phyloP scores from a whole-genome alignment of 2,329 filamentous ascomycete genomes.

The Didymella keratinophila region DNA sequence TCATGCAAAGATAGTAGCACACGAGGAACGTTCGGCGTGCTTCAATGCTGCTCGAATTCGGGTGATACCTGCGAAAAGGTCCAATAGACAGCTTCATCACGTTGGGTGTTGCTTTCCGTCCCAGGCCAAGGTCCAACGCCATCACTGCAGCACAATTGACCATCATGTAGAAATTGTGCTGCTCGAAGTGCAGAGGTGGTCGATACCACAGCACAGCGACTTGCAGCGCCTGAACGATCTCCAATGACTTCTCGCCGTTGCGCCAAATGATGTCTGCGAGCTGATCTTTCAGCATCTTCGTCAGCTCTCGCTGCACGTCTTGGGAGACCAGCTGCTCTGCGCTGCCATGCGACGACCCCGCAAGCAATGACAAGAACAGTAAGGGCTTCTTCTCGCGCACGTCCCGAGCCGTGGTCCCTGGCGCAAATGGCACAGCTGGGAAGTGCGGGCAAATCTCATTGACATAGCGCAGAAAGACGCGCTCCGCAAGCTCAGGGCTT shows the following conservation, averaged over 20 bases:
- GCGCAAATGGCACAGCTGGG: conserved; percentile 66
- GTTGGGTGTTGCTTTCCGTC: conserved; percentile 61
- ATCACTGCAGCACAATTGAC: conserved; percentile 82
- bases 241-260: conserved; percentile 80
- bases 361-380: conserved; percentile 66
- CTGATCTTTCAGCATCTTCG: conserved; percentile 73
- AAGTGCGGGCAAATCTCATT: conserved; percentile 63
- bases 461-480: conserved; percentile 65
- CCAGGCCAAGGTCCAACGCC: conserved; percentile 83
- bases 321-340: conserved; percentile 54
- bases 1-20: conserved; percentile 67
- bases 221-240: conserved; percentile 80
- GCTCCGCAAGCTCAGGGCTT: conserved; percentile 59
- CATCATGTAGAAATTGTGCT: conserved; percentile 89
- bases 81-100: conserved; percentile 48
- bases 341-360: conserved; percentile 60
- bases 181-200: conserved; percentile 82
- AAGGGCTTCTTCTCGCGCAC: conserved; percentile 66
- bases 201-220: conserved; percentile 84
- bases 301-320: conserved; percentile 68
- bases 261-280: conserved; percentile 79
- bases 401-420: conserved; percentile 61
- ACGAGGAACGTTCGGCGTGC: conserved; percentile 66
- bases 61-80: conserved; percentile 44
- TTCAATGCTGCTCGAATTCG: conserved; percentile 63